Evolutionary conservation across 192 early-diverging fungal species (phyloP), one percentile per base, ranked within the genome.

Genomic region (Umbelopsis vinacea): DNA sequence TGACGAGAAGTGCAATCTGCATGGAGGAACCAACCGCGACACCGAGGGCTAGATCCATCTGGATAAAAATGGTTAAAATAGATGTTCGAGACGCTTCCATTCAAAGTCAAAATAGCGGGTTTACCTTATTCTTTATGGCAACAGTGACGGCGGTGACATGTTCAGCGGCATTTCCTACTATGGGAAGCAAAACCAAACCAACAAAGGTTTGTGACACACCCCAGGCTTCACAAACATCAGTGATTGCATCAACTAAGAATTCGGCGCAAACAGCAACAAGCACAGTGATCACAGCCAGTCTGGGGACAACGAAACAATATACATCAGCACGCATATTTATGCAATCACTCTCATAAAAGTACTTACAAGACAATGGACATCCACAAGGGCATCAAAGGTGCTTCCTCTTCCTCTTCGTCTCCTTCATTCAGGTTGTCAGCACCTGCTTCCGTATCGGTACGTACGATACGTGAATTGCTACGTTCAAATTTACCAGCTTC

Each of bases 151-250:
- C 94, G 0, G 92, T 95, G 33, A 94, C 87, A 75, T 97, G 94
- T 82, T 93, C 91, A 19, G 94, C 93, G 4, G 92, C 94, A 70
- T 96, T 96, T 40, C 95, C 95, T 23, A 97, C 95, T 46, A 97
- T 93, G 4, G 96, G 95, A 43, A 98, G 73, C 14, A 98, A 71
- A 74, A 97, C 92, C 46, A 98, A 87, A 48, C 96, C 96, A 40
- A 98, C 91, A 80, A 98, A 98, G 5, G 91, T 90, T n/a, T 89
- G 75, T 46, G 82, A 87, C 29, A 97, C 81, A 47, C 87, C 76
- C 87, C 90, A 93, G 53, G 85, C 71, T 29, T 89, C 72, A 6
- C 91, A 86, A 22, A 98, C 72, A 19, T 87, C 89, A 52, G 95
- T 91, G 45, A 98, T 94, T 0, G 92, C 90, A 24, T 81, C 86